These are phyloP conservation scores for Schrenkiella parvula DNA, from an alignment of 345 rosid genomes.

Conservation along the genomic window DNA sequence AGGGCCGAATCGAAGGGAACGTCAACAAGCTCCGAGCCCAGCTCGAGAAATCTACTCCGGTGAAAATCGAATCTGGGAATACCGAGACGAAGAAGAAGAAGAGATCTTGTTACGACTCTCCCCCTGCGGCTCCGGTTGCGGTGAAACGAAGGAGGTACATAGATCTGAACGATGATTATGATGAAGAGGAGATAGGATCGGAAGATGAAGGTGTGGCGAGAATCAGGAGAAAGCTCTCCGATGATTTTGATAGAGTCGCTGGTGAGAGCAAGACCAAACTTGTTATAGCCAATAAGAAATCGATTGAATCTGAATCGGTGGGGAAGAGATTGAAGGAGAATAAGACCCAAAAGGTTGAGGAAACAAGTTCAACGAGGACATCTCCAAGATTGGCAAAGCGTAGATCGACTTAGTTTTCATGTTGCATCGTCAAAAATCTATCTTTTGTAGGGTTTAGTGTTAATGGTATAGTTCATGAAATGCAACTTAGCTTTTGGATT, in stretches of 20 bases:
- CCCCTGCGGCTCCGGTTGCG: constrained; percentile 65
- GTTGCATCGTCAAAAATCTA: background rate
- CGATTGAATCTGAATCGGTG: background rate
- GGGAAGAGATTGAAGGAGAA: background rate
- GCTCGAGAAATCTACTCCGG: constrained; percentile 33
- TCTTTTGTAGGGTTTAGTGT: constrained; percentile 1
- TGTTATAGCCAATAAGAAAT: background rate
- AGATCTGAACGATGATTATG: constrained; percentile 44
- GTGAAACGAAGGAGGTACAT: constrained; percentile 49
- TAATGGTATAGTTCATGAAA: background rate
- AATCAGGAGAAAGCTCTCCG: constrained; percentile 53
- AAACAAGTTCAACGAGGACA: constrained; percentile 32
- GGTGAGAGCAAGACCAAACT: background rate
- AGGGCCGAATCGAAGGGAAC: constrained; percentile 86
- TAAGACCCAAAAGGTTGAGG: background rate
- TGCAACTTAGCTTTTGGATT: background rate
- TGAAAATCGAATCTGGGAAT: background rate
- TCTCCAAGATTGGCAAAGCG: constrained; percentile 63
- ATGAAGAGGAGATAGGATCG: constrained; percentile 15
- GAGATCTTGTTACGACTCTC: constrained; percentile 40
- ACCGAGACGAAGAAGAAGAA: constrained; percentile 10
- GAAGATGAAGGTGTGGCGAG: constrained; percentile 20
- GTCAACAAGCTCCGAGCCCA: constrained; percentile 49
- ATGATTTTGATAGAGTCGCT: constrained; percentile 75
- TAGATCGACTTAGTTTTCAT: background rate